phyloP scores from a whole-genome alignment of 371 early-diverging fungal species.

The Mucor circinelloides region DNA sequence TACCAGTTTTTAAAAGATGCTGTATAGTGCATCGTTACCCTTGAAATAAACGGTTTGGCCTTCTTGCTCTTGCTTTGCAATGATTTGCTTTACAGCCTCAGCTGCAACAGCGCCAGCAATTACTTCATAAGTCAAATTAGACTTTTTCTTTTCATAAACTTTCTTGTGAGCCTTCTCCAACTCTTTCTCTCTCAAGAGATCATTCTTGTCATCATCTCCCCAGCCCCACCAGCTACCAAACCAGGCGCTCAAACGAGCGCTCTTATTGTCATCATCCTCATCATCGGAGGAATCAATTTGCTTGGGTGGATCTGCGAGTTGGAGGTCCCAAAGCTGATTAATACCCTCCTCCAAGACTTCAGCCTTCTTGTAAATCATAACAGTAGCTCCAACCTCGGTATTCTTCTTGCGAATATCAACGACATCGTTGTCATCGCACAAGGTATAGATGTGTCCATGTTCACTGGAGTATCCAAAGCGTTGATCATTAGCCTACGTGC shows the following conservation, averaged over 20 bases:
- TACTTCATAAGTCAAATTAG: conserved; percentile 51
- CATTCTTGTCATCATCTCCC: conserved; percentile 32
- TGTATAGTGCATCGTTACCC: neutral
- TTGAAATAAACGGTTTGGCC: conserved; percentile 43
- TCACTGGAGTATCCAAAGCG: conserved; percentile 39
- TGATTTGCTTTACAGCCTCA: conserved; percentile 55
- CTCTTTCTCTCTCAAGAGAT: conserved; percentile 34
- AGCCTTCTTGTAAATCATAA: conserved; percentile 41
- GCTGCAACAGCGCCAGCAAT: conserved; percentile 68
- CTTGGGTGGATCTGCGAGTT: conserved; percentile 44
- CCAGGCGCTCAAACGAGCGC: conserved; percentile 43
- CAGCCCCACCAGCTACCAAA: conserved; percentile 51
- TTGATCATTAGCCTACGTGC: conserved; percentile 39
- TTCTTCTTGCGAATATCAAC: conserved; percentile 39
- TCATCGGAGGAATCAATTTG: conserved; percentile 42
- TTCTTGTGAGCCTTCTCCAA: conserved; percentile 45
- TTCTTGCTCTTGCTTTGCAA: conserved; percentile 39
- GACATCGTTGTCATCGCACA: conserved; percentile 29
- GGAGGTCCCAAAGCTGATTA: conserved; percentile 43
- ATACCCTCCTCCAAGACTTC: conserved; percentile 26
- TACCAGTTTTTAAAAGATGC: too few species aligned
- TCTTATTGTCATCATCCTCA: conserved; percentile 42
- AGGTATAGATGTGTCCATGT: conserved; percentile 34
- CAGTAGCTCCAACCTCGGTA: conserved; percentile 28
- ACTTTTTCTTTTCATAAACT: conserved; percentile 46